These are phyloP conservation scores for Macrolepiota fuliginosa DNA, from an alignment of 768 basidiomycete species.

Conservation along the genomic window DNA sequence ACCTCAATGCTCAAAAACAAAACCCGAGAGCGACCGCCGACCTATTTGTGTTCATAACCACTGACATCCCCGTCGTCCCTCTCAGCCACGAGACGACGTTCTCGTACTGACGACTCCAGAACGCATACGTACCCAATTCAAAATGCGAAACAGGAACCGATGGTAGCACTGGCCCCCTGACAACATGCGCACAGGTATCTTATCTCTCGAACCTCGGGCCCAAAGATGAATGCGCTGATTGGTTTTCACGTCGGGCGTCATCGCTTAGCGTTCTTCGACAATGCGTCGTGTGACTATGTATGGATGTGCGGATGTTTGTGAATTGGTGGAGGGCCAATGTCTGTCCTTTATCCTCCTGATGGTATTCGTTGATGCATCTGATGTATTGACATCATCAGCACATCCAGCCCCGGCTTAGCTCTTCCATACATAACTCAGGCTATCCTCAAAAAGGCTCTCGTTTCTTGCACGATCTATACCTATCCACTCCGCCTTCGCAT, in stretches of 20 bases:
- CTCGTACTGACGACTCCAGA: neutral
- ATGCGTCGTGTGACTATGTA: too few relatives aligned
- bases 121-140: too few relatives aligned
- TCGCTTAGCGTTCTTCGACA: too few relatives aligned
- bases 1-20: neutral
- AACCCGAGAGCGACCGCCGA: neutral
- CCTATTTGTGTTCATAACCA: neutral
- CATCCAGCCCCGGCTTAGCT: neutral
- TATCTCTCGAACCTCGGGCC: too few relatives aligned
- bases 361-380: neutral
- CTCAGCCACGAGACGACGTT: neutral
- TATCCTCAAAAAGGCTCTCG: neutral
- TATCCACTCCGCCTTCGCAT: neutral
- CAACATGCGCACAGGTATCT: too few relatives aligned
- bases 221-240: too few relatives aligned
- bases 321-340: neutral
- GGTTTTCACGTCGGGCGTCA: too few relatives aligned
- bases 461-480: neutral
- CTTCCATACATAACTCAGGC: neutral
- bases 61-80: neutral
- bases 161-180: too few relatives aligned
- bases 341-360: neutral
- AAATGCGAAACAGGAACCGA: too few relatives aligned
- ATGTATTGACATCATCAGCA: neutral
- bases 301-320: too few relatives aligned